Evolutionary conservation across 2,329 filamentous ascomycete species (phyloP).

Genomic region (Fusarium marasasianum): DNA sequence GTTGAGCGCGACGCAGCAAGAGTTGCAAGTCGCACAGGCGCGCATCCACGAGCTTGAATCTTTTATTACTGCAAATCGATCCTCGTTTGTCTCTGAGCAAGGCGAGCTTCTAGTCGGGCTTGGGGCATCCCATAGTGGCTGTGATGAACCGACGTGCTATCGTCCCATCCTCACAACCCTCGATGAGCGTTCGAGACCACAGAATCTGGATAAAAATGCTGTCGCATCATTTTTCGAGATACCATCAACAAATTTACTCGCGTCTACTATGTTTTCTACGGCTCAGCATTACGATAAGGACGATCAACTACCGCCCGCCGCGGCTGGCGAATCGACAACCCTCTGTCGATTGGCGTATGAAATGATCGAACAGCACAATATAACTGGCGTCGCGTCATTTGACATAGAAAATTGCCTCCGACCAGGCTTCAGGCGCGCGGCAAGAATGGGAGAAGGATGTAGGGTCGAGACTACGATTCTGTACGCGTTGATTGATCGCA

Average conservation of each 20-base stretch:
- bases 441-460: conserved; percentile 1
- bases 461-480: conserved; percentile 20
- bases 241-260: fast-evolving
- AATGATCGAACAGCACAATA: conserved; percentile 17
- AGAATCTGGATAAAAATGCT: fast-evolving
- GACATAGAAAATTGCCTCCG: neutral
- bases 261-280: neutral
- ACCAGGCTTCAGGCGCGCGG: conserved; percentile 8
- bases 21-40: neutral
- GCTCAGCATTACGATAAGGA: neutral
- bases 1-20: conserved; percentile 26
- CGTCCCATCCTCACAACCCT: no score
- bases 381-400: neutral
- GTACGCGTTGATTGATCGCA: conserved; percentile 16
- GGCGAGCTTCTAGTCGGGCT: neutral
- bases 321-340: conserved; percentile 7
- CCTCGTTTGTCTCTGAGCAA: neutral
- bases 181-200: neutral
- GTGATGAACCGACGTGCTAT: neutral
- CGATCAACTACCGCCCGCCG: neutral
- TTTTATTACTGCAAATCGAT: neutral
- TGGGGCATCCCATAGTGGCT: fast-evolving
- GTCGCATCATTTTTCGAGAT: neutral
- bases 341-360: conserved; percentile 9
- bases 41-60: neutral